Percentiles rank a stretch among this genome's conserved stretches.
phyloP scores from a whole-genome alignment of 352 stramenopile species.

The Lagenidium giganteum region DNA sequence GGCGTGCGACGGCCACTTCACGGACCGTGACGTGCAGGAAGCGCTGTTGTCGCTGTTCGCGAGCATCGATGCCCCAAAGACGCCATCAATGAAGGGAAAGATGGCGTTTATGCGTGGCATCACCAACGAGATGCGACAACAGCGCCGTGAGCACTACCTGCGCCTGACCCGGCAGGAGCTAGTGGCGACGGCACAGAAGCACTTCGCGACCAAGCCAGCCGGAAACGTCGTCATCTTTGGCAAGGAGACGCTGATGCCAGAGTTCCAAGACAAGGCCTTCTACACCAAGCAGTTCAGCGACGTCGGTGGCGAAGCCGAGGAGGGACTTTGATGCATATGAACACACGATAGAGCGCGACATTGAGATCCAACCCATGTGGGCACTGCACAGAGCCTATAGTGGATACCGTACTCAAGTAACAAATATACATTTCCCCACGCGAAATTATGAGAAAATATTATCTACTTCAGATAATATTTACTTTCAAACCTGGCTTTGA shows the following conservation, averaged over 20 bases:
- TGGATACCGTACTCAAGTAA: too few relatives aligned
- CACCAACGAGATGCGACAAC: conserved; percentile 80
- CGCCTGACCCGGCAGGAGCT: conserved; percentile 33
- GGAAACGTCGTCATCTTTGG: conserved; percentile 55
- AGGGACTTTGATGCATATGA: too few relatives aligned
- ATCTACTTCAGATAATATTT: too few relatives aligned
- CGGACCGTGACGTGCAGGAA: conserved; percentile 71
- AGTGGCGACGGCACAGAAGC: conserved; percentile 46
- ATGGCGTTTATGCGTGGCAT: conserved; percentile 77
- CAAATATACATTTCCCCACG: too few relatives aligned
- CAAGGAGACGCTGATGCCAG: conserved; percentile 40
- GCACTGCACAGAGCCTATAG: too few relatives aligned
- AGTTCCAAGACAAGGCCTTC: conserved; percentile 43
- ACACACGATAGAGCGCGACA: too few relatives aligned
- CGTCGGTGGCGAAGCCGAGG: too few relatives aligned
- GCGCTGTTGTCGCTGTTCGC: conserved; percentile 76
- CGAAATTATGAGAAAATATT: too few relatives aligned
- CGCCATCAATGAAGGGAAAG: conserved; percentile 65
- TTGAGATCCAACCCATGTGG: too few relatives aligned
- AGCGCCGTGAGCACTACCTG: conserved; percentile 64
- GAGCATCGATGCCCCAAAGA: conserved; percentile 71
- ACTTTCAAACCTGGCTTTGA: too few relatives aligned
- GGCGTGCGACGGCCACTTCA: conserved; percentile 48
- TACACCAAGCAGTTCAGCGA: conserved; percentile 32
- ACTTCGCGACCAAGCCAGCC: conserved; percentile 31